A percentile compares a stretch with the other conserved stretches of the same genome.
These are phyloP conservation scores for Lachancea quebecensis DNA, from an alignment of 805 yeast species.

Conservation along the genomic window DNA sequence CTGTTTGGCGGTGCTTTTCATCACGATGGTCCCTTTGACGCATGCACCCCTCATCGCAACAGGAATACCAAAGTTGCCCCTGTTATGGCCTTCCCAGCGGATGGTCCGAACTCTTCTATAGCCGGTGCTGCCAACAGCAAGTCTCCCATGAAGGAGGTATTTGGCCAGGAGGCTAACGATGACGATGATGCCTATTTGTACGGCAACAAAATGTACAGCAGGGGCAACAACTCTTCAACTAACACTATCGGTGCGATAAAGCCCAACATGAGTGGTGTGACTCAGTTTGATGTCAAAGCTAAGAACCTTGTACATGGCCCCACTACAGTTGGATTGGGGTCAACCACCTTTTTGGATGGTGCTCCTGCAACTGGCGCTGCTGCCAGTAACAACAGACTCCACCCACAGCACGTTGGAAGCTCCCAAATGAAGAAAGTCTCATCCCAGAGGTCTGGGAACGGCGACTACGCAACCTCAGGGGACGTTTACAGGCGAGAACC, in stretches of 20 bases:
- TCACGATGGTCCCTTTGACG: slow-evolving; percentile 98
- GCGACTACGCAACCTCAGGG: slow-evolving; percentile 9
- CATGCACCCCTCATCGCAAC: slow-evolving; percentile 95
- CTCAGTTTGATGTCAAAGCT: slow-evolving; percentile 62
- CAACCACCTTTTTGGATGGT: slow-evolving; percentile 89
- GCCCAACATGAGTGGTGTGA: slow-evolving; percentile 42
- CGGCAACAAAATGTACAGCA: slow-evolving; percentile 10
- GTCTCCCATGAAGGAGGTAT: slow-evolving; percentile 64
- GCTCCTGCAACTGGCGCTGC: slow-evolving; percentile 73
- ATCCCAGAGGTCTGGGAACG: slow-evolving; percentile 50
- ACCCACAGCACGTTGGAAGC: slow-evolving; percentile 36
- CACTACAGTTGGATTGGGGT: slow-evolving; percentile 81
- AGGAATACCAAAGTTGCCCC: slow-evolving; percentile 74
- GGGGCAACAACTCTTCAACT: slow-evolving; percentile 14
- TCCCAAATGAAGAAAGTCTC: slow-evolving; percentile 74
- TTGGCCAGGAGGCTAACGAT: slow-evolving; percentile 52
- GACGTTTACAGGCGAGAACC: slow-evolving; percentile 11
- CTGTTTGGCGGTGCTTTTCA: slow-evolving; percentile 92
- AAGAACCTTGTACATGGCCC: slow-evolving; percentile 79
- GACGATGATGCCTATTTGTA: slow-evolving; percentile 42
- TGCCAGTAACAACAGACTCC: slow-evolving; percentile 33
- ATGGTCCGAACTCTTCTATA: slow-evolving; percentile 87
- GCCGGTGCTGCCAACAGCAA: slow-evolving; percentile 61
- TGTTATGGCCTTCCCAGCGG: slow-evolving; percentile 89
- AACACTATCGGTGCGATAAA: slow-evolving; percentile 39